phyloP scores from a whole-genome alignment of 176 grass and related monocot genomes.

The Paspalum notatum region DNA sequence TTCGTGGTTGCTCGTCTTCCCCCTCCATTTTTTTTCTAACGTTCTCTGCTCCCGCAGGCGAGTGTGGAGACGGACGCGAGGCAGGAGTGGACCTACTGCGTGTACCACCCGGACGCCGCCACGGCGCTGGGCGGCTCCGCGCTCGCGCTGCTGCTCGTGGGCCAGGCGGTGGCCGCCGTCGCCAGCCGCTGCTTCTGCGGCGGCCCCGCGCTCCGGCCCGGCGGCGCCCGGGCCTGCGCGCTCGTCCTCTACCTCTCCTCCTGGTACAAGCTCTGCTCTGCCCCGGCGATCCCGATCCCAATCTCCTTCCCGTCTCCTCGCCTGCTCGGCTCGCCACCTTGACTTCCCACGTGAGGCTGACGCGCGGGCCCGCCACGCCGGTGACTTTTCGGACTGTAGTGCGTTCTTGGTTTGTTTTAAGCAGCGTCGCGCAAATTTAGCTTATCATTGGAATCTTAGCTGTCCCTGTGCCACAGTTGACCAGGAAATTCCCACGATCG shows the following conservation, averaged over 20 bases:
- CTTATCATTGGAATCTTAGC: constrained; percentile 19
- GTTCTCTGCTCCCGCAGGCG: constrained; percentile 48
- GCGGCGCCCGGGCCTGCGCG: constrained; percentile 69
- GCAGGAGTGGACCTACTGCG: constrained; percentile 79
- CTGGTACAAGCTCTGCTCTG: constrained; percentile 45
- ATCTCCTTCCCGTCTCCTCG: neutral
- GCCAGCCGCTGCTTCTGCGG: constrained; percentile 88
- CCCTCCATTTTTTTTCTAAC: neutral
- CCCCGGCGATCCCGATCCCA: constrained; percentile 4
- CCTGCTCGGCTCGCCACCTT: constrained; percentile 25
- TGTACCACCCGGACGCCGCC: constrained; percentile 72
- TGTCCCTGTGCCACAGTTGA: neutral
- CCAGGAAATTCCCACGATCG: too few species aligned
- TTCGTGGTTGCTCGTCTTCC: too few species aligned
- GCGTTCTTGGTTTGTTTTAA: constrained; percentile 23
- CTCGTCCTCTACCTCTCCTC: constrained; percentile 76
- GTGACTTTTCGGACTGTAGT: neutral
- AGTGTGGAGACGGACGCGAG: constrained; percentile 58
- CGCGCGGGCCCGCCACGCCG: constrained; percentile 18
- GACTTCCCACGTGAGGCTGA: constrained; percentile 43
- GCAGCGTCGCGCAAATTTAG: neutral
- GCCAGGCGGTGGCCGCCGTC: constrained; percentile 64
- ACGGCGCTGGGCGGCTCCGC: constrained; percentile 68
- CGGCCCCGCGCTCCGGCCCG: constrained; percentile 65
- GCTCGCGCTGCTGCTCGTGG: constrained; percentile 67